Evolutionary conservation across 345 rosid species (phyloP).

Genomic region (Eucalyptus erythrocorys): DNA sequence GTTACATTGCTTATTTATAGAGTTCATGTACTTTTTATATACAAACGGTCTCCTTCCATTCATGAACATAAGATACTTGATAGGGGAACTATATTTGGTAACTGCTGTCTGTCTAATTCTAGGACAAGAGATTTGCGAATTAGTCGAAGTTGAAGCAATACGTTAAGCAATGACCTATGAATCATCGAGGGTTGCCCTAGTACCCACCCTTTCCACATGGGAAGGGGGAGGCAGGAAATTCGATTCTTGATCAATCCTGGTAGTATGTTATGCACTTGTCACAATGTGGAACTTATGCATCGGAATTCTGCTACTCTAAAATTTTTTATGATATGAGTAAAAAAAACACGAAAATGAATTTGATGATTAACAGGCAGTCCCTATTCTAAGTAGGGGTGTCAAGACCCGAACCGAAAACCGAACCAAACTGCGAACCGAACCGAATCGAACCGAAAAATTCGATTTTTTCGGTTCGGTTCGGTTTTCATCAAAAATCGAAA

Average conservation of each 20-base stretch:
- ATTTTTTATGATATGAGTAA: too few species aligned
- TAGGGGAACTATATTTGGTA: neutral
- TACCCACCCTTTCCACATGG: too few species aligned
- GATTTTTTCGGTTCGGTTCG: too few species aligned
- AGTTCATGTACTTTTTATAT: neutral
- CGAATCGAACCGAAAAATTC: too few species aligned
- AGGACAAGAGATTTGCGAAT: neutral
- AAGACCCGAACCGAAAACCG: too few species aligned
- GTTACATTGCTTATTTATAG: neutral
- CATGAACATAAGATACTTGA: neutral
- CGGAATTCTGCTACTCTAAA: accelerated
- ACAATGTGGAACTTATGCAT: neutral
- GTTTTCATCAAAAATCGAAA: too few species aligned
- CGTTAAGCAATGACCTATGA: neutral
- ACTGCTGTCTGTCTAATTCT: neutral
- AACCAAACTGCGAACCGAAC: too few species aligned
- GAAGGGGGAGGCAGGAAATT: too few species aligned
- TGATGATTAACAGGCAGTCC: accelerated
- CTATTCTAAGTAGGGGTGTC: too few species aligned
- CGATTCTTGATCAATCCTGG: too few species aligned
- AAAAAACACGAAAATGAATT: too few species aligned
- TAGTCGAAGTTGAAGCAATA: neutral
- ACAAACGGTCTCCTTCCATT: neutral
- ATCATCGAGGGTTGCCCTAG: neutral
- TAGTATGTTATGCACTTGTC: neutral